These are phyloP conservation scores for Amanita pallidorosea DNA, from an alignment of 768 basidiomycete species.

Conservation along the genomic window DNA sequence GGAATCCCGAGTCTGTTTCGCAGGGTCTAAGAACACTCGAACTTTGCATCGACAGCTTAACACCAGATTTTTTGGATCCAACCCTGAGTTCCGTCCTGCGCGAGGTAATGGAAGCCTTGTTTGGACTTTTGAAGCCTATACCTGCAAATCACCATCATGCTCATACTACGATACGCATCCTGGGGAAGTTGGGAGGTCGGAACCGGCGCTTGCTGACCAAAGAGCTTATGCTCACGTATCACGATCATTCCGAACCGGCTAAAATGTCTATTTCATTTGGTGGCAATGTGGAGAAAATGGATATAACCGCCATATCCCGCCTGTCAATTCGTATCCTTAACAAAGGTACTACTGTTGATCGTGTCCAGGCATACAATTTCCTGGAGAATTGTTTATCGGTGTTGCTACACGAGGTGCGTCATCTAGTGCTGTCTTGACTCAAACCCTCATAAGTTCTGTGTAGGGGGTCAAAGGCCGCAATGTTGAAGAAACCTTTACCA, in stretches of 20 bases:
- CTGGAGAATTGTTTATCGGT: slow-evolving; percentile 64
- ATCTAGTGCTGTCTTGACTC: not conserved
- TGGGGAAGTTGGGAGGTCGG: slow-evolving; percentile 92
- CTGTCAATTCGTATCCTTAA: slow-evolving; percentile 57
- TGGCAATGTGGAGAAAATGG: slow-evolving; percentile 50
- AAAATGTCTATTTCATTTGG: slow-evolving; percentile 66
- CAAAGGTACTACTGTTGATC: slow-evolving; percentile 38
- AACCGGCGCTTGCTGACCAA: slow-evolving; percentile 81
- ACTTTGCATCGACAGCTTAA: slow-evolving; percentile 98
- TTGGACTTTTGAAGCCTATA: slow-evolving; percentile 81
- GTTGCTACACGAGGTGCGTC: slow-evolving; percentile 63
- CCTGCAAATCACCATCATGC: slow-evolving; percentile 85
- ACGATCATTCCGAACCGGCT: slow-evolving; percentile 58
- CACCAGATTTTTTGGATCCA: slow-evolving; percentile 95
- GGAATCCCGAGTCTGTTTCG: slow-evolving; percentile 80
- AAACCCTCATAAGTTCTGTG: not conserved
- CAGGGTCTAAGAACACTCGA: slow-evolving; percentile 95
- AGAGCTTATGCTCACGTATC: slow-evolving; percentile 67
- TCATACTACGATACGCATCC: slow-evolving; percentile 89
- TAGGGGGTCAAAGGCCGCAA: slow-evolving; percentile 68
- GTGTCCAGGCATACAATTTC: slow-evolving; percentile 51
- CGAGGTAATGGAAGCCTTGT: slow-evolving; percentile 91
- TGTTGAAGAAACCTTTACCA: slow-evolving; percentile 62
- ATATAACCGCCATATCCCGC: slow-evolving; percentile 52
- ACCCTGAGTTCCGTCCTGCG: slow-evolving; percentile 86